phyloP scores from a whole-genome alignment of 768 basidiomycete genomes.

The Tylopilus rubrobrunneus region DNA sequence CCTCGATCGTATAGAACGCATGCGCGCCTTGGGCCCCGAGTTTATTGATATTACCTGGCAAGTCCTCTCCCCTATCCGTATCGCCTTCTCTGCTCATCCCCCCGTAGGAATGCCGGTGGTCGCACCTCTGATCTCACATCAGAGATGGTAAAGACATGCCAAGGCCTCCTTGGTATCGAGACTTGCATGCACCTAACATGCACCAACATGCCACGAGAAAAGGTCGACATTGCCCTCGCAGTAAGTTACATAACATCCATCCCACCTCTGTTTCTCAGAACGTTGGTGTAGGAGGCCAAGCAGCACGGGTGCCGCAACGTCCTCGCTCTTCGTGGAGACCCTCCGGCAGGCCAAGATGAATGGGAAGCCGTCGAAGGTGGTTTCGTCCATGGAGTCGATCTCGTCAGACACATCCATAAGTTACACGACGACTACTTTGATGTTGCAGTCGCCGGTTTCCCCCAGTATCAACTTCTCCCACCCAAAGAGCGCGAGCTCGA shows the following conservation, averaged over 20 bases:
- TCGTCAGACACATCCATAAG: conserved; percentile 81
- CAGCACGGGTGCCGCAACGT: conserved; percentile 86
- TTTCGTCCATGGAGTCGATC: conserved; percentile 87
- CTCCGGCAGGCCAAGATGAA: conserved; percentile 80
- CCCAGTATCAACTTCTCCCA: conserved; percentile 72
- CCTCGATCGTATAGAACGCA: conserved; percentile 96
- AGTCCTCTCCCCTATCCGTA: conserved; percentile 13
- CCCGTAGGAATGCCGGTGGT: conserved; percentile 88
- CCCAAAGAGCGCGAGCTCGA: conserved; percentile 73
- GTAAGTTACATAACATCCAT: conserved; percentile 44
- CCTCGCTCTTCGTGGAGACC: conserved; percentile 90
- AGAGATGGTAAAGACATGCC: conserved; percentile 92
- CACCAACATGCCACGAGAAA: conserved; percentile 96
- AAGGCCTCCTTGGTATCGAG: conserved; percentile 88
- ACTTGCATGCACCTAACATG: conserved; percentile 99
- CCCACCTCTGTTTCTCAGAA: conserved; percentile 2
- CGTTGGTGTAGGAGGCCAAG: conserved; percentile 74
- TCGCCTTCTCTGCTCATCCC: conserved; percentile 1
- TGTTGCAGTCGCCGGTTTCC: conserved; percentile 91
- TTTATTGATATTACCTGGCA: conserved; percentile 98
- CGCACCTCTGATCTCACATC: conserved; percentile 92
- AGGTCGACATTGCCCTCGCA: conserved; percentile 85
- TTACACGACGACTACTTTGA: conserved; percentile 92
- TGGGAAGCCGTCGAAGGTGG: conserved; percentile 94
- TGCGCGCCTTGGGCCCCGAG: conserved; percentile 92